Evolutionary conservation across 257 asterid species (phyloP), one percentile per base, ranked within the genome.

Genomic region (Linaria vulgaris): DNA sequence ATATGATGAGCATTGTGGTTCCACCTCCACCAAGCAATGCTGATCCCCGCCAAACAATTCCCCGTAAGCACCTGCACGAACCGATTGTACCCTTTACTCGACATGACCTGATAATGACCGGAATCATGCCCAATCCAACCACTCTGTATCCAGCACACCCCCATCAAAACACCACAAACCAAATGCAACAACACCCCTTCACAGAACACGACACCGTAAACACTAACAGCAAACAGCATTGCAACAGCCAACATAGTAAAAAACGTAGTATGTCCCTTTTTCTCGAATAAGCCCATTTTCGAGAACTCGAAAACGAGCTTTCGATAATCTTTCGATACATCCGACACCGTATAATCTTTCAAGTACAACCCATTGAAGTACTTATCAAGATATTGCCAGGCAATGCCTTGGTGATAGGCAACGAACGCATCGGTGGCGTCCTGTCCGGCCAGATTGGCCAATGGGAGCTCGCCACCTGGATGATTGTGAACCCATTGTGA

Each of bases 51-150:
- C 43, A 90, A 84, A 39, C 83, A 80, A 63, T 88, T 90, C 16
- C 94, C 97, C 0, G 95, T 61, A 0, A 90, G 69, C 22, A 88
- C 47, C 49, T 85, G 95, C 0, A 75, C 85, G 56, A 81, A 75
- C 53, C 96, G 57, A 69, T 78, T 88, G 3, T 72, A 23, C 9
- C 59, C 67, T 0, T 73, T 82, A 0, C 83, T 76, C 21, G 58
- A 20, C 96, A 88, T 86, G 4, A 86, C 67, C 59, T 82, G 84
- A 49, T 88, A 83, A 68, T 88, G 96, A 25, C 95, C 95, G 0
- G 98, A 86, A 74, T 91, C 98, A 45, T 91, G 98, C 17, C 95
- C 98, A 20, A 91, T 37, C 98, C 98, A 91, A 6, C 98, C 98
- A 61, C 96, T 91, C 74, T 91, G 95, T 50, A 88, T 88, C 98